Base-by-base conservation (phyloP, 139 green algal species). In the Chlamydomonas sphaeroides region DNA sequence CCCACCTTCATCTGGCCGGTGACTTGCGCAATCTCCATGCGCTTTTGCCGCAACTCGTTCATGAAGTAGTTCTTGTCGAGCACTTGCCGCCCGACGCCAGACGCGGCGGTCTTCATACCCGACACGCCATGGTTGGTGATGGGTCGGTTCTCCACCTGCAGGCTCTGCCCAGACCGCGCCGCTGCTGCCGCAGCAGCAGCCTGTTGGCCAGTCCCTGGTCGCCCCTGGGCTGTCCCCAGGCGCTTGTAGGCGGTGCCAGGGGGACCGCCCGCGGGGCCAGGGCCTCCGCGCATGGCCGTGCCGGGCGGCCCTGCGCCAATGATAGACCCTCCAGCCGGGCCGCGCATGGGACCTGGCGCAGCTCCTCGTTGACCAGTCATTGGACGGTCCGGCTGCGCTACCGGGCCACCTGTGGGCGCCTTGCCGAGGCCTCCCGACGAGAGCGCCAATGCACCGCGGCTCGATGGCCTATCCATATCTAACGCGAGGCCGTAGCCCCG, bases 41-140 rank as follows among this genome's bases (percentile, higher is more conserved):
- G 81, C 78, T 95, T 95, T 57, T 94, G 87, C 0, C 91, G 84
- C 42, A 96, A 87, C 80, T 93, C 84, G 36, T 79, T 90, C 36
- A 96, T 66, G 62, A 93, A 95, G 82, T 88, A 96, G 33, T 84
- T 93, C 71, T 92, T 92, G 80, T 96, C 93, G 21, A 91, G 80
- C 17, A 96, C 88, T 79, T 93, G 89, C 4, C 93, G 72, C 2
- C 91, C 91, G 1, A 80, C 42, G 33, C 77, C 84, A 4, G 70
- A 48, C 10, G 77, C 77, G 25, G 65, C 45, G 14, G 65, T 75
- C 48, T 86, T 86, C 67, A 91, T 91, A 48, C 87, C 87, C 33
- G 68, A 73, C 67, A 91, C 78, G 15, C 87, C 87, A 63, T 91
- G 87, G 59, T 91, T 80, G 5, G 87, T 91, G 48, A 91, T 88